phyloP scores from a whole-genome alignment of 345 rosid genomes.

The Stellera chamaejasme region DNA sequence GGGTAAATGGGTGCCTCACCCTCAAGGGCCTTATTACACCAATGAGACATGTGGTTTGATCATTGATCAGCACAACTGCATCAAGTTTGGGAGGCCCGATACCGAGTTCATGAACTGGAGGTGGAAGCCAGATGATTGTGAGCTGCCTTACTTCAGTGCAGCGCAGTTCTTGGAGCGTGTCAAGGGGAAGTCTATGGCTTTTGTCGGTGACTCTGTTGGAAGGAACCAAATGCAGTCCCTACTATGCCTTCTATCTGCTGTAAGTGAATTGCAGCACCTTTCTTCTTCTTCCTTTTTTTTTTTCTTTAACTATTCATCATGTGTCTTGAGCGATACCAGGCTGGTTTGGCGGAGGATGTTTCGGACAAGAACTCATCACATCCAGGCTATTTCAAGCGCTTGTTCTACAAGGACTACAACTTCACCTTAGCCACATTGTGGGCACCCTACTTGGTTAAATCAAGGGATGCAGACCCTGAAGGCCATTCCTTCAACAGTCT shows the following conservation, averaged over 20 bases:
- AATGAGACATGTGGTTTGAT: slow-evolving; percentile 27
- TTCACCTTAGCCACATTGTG: slow-evolving; percentile 40
- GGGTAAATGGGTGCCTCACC: slow-evolving; percentile 32
- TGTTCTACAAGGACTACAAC: slow-evolving; percentile 19
- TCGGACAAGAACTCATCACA: slow-evolving; percentile 13
- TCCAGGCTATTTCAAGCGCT: slow-evolving; percentile 19
- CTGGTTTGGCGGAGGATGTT: slow-evolving; percentile 24
- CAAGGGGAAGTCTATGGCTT: slow-evolving; percentile 34
- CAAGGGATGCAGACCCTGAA: slow-evolving; percentile 30
- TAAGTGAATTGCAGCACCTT: slow-evolving; percentile 9
- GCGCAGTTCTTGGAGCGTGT: slow-evolving; percentile 25
- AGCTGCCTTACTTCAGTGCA: slow-evolving; percentile 25
- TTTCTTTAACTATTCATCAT: not conserved
- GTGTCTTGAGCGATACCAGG: slow-evolving; percentile 20
- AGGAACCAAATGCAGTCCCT: slow-evolving; percentile 45
- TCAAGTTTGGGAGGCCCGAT: slow-evolving; percentile 38
- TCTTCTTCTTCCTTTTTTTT: not conserved
- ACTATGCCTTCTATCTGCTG: slow-evolving; percentile 28
- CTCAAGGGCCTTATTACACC: slow-evolving; percentile 22
- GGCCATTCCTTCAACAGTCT: slow-evolving; percentile 30
- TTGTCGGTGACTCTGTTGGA: slow-evolving; percentile 44
- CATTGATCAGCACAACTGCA: slow-evolving; percentile 38
- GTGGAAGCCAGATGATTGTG: slow-evolving; percentile 41
- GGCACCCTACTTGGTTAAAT: slow-evolving; percentile 48
- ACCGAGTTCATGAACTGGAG: slow-evolving; percentile 41